Base-by-base conservation (phyloP, 768 basidiomycete genomes). In the Tubosaeta sp. region DNA sequence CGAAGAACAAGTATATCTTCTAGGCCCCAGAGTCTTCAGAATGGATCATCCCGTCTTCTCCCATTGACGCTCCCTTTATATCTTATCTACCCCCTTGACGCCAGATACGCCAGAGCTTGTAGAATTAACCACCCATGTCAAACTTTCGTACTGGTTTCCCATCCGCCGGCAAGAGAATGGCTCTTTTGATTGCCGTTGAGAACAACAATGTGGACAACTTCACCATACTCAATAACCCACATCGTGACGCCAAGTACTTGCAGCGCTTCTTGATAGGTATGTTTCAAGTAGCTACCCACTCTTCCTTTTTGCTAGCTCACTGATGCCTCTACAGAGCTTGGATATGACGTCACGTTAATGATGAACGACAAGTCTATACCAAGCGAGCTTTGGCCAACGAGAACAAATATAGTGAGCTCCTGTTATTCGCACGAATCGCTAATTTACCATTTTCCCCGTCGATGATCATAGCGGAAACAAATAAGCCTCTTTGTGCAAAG, bases 341-440 rank as follows among this genome's bases (percentile, higher is more conserved):
- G 58, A 0, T 80, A 80, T 53, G 60, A 79, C 43, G 74, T 81
- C 21, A 69, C 67, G 0, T 60, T 76, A 0, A 72, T 83, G 48
- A 67, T 77, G 35, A 76, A 82, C 52, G 53, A 57, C 35, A 40
- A 45, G 8, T 55, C 47, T 22, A 56, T 69, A 12, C 54, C 65
- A 2, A 46, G 49, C 4, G 53, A 69, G 30, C 46, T 62, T 1
- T 67, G 69, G 54, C 81, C 80, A 0, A 79, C 76, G 0, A 61
- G 63, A 38, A 60, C 35, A 1, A 78, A 77, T 43, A 76, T 82
- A 47, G 80, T 80, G 48, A 52, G 75, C 53, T 32, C 14, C 22
- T 19, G 0, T 13, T 14, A 38, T 52, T 22, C 12, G 14, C 30
- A 24, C n/a, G 6, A 40, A 11, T 36, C 24, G 10, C 8, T 4